Percentiles rank a stretch among this genome's conserved stretches.
Evolutionary conservation across 1,139 yeast species (phyloP).

Genomic region (Sporopachydermia cereana): DNA sequence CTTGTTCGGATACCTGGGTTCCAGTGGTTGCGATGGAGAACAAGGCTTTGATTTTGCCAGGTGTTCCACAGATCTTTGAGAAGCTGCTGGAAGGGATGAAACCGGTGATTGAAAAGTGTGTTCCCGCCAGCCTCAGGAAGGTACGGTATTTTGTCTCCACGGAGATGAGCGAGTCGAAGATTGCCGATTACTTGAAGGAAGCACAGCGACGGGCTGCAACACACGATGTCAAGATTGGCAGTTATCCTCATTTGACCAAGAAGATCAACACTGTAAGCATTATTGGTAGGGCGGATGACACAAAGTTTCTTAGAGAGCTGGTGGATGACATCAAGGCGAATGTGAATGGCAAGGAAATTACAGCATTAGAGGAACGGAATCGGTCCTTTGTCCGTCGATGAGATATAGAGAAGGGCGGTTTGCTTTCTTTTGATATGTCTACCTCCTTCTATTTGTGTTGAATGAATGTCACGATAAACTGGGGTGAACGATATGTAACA

Average conservation of each 20-base stretch:
- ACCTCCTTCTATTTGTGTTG: too few species aligned
- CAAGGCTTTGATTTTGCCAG: conserved; percentile 65
- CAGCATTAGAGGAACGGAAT: conserved; percentile 38
- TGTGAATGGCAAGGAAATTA: conserved; percentile 43
- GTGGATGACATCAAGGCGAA: conserved; percentile 35
- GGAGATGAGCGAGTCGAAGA: conserved; percentile 43
- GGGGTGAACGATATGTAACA: too few species aligned
- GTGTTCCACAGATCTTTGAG: conserved; percentile 65
- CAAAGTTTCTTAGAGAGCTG: conserved; percentile 29
- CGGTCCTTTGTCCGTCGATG: neutral
- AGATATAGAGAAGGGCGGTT: too few species aligned
- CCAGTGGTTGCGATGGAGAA: conserved; percentile 60
- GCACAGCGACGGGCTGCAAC: conserved; percentile 29
- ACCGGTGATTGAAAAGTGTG: conserved; percentile 19
- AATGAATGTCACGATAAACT: too few species aligned
- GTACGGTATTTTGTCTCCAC: conserved; percentile 53
- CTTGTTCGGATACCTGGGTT: conserved; percentile 60
- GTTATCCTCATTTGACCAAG: conserved; percentile 67
- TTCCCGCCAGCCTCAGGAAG: conserved; percentile 8
- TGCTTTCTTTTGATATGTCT: too few species aligned
- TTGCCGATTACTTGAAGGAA: conserved; percentile 49
- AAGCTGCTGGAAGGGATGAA: conserved; percentile 34
- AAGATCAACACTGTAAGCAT: conserved; percentile 60
- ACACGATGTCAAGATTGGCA: conserved; percentile 47
- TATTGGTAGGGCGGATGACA: conserved; percentile 39